phyloP scores from a whole-genome alignment of 1,284 basidiomycete species.

The Gomphus sp. region DNA sequence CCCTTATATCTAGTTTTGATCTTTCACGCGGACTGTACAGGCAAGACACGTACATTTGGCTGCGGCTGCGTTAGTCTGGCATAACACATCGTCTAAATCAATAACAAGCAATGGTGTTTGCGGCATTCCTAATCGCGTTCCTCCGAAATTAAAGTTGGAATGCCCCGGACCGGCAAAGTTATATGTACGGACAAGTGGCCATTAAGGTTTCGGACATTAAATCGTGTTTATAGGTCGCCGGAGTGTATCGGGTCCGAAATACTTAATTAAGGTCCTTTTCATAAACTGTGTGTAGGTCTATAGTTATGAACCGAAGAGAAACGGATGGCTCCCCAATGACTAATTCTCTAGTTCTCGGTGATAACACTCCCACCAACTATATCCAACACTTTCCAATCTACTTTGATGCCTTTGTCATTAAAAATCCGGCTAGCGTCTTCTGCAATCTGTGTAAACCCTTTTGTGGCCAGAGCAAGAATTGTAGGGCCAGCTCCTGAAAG shows the following conservation, averaged over 20 bases:
- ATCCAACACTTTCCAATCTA: conserved; percentile 73
- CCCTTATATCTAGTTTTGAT: conserved; percentile 31
- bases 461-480: conserved; percentile 91
- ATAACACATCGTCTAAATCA: conserved; percentile 72
- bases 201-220: too few relatives aligned
- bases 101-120: conserved; percentile 49
- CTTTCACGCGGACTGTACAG: neutral
- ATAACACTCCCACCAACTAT: conserved; percentile 43
- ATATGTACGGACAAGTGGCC: too few relatives aligned
- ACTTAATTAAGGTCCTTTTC: neutral
- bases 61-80: conserved; percentile 57
- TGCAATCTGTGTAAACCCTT: conserved; percentile 76
- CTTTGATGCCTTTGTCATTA: conserved; percentile 59
- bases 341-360: neutral
- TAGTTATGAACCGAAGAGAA: neutral
- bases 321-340: neutral
- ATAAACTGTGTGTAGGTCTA: neutral
- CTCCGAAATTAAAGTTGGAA: too few relatives aligned
- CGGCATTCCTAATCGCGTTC: neutral
- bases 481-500: conserved; percentile 97
- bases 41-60: conserved; percentile 46
- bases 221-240: too few relatives aligned
- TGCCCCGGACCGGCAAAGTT: too few relatives aligned
- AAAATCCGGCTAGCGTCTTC: conserved; percentile 75
- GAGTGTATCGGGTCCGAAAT: too few relatives aligned